Evolutionary conservation across 805 yeast species (phyloP), one percentile per base, ranked within the genome.

Genomic region (Saturnispora halmiae): DNA sequence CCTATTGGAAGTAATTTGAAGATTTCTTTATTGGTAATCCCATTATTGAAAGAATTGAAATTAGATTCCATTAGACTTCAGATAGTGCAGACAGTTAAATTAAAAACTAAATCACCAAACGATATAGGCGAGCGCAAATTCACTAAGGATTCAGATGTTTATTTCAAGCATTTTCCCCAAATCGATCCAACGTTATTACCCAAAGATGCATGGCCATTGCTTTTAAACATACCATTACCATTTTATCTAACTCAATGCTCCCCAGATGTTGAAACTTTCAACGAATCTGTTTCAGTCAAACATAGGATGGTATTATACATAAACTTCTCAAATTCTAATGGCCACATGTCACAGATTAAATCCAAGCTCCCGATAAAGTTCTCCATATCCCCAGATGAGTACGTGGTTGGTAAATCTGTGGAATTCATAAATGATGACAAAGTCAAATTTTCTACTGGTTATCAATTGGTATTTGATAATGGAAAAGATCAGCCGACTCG

Each of bases 291-390:
- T 24, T 60, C 56, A 36, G 70, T 72, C 6, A 65, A 59, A 46
- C 78, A 73, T 51, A 59, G 70, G 38, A 54, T 73, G 30, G 58
- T 69, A 5, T 49, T 73, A 4, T 51, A 55, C n/a, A 62, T 73
- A 11, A 69, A 67, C 39, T 53, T 73, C 28, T 56, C 64, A 18
- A 73, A 73, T 44, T 59, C 65, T 6, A 71, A 64, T 44, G 77
- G 77, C 13, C 77, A 72, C 51, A 55, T 60, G 2, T 68, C 74
- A 39, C 76, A 73, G 48, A 60, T 73, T 25, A 58, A 74, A 37
- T 74, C 78, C 9, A 72, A 71, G 46, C 53, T 73, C 32, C 79
- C 79, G 0, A 54, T 73, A 2, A 49, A 51, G 27, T 51, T 73
- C 4, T 70, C 66, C 44, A 52, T 72, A 14, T 64, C 69, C 40